Conservation (phyloP, 257 asterid genomes). For the Nemophila menziesii region DNA sequence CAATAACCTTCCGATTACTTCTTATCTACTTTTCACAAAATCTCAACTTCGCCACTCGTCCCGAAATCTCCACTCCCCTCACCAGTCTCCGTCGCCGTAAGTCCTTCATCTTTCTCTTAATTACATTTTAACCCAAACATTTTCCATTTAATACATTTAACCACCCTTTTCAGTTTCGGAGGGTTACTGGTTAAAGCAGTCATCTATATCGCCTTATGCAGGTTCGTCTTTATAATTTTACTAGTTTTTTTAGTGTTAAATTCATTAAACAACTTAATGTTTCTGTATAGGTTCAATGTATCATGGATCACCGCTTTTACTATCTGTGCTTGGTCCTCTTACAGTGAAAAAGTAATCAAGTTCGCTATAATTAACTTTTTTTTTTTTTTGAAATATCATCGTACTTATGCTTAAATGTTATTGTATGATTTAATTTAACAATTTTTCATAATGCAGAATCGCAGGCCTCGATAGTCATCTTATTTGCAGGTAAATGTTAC, state of each 20-base stretch:
- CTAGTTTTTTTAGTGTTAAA: too few relatives aligned
- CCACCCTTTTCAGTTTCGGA: constrained; percentile 56
- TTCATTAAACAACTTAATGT: too few relatives aligned
- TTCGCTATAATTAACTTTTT: constrained; percentile 3
- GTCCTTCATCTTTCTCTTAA: constrained; percentile 4
- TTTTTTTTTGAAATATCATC: constrained; percentile 2
- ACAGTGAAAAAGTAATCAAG: constrained; percentile 41
- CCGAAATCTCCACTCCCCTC: constrained; percentile 95
- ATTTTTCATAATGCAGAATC: constrained; percentile 26
- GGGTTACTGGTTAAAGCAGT: constrained; percentile 88
- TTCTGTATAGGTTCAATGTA: constrained; percentile 75
- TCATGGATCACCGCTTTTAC: constrained; percentile 89
- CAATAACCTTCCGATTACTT: constrained; percentile 51
- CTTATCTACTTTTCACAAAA: constrained; percentile 54
- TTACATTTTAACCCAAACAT: not conserved
- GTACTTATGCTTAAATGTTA: not conserved
- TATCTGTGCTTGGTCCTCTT: constrained; percentile 73
- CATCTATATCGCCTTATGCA: constrained; percentile 76
- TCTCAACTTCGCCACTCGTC: constrained; percentile 78
- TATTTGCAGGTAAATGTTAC: constrained; percentile 84
- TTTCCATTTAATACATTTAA: not conserved
- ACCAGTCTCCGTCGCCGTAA: constrained; percentile 93
- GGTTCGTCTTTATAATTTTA: constrained; percentile 29
- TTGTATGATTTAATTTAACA: not conserved
- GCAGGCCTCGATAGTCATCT: constrained; percentile 54